These are phyloP conservation scores for Asparagopsis taxiformis DNA, from an alignment of 31 red algal genomes.

Conservation along the genomic window DNA sequence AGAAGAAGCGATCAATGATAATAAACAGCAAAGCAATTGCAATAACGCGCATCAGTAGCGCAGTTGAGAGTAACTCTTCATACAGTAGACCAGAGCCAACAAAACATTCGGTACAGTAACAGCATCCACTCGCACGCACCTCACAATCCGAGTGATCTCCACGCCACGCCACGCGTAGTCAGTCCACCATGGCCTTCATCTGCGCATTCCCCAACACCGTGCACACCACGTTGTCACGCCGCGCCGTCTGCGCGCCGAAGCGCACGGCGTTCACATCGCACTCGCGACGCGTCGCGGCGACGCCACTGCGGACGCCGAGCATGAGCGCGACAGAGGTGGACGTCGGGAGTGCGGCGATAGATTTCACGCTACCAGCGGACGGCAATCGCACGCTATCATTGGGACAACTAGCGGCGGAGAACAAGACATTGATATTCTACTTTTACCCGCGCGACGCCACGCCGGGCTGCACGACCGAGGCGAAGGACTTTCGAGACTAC, in stretches of 20 bases:
- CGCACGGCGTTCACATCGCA: not conserved
- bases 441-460: conserved; percentile 67
- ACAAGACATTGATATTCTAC: no score
- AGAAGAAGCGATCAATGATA: no score
- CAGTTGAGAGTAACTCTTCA: no score
- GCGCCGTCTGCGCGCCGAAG: not conserved
- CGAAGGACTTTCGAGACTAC: conserved; percentile 53
- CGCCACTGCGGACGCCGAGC: not conserved
- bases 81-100: no score
- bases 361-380: conserved; percentile 25
- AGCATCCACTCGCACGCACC: not conserved
- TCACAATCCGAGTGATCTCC: conserved; percentile 3
- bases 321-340: not conserved
- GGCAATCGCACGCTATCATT: conserved; percentile 4
- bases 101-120: no score
- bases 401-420: no score
- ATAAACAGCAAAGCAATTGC: no score
- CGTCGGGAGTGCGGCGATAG: conserved; percentile 7
- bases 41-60: no score
- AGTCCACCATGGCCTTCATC: conserved; percentile 29
- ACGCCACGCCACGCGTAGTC: no score
- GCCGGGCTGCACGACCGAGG: conserved; percentile 71
- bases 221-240: no score
- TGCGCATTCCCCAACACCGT: no score
- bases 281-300: not conserved